Evolutionary conservation across 495 filamentous ascomycete genomes (phyloP).

Genomic region (Penicillium paxilli): DNA sequence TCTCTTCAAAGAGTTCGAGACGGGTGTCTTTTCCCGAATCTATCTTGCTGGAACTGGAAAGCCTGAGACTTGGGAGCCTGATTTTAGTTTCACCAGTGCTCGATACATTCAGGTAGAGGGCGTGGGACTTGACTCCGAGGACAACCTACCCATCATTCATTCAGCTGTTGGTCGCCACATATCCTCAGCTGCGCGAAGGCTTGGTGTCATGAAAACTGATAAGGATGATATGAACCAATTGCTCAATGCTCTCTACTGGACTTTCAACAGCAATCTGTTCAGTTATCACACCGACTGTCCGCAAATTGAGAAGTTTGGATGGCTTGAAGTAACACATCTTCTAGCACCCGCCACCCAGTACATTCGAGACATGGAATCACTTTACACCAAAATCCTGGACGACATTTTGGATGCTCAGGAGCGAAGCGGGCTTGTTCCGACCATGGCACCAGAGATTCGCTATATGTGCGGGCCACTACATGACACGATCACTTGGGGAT

Average conservation of each 20-base stretch:
- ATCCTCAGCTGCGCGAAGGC: slow-evolving; percentile 24
- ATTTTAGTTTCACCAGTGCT: slow-evolving; percentile 32
- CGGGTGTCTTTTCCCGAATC: slow-evolving; percentile 24
- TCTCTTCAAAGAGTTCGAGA: slow-evolving; percentile 31
- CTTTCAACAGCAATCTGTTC: slow-evolving; percentile 29
- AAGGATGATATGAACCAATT: slow-evolving; percentile 27
- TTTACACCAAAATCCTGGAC: slow-evolving; percentile 31
- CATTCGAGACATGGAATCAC: slow-evolving; percentile 28
- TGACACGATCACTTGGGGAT: slow-evolving; percentile 33
- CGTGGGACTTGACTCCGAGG: slow-evolving; percentile 10
- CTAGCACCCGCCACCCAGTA: slow-evolving; percentile 33
- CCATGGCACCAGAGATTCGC: slow-evolving; percentile 30
- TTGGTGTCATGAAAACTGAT: slow-evolving; percentile 27
- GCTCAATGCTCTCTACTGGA: slow-evolving; percentile 27
- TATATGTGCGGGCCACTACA: slow-evolving; percentile 36
- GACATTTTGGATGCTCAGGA: slow-evolving; percentile 31
- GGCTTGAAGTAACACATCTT: slow-evolving; percentile 30
- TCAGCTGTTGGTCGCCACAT: slow-evolving; percentile 25
- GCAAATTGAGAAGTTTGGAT: slow-evolving; percentile 34
- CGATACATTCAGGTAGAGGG: slow-evolving; percentile 31
- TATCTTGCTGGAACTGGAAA: slow-evolving; percentile 22
- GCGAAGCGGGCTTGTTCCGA: slow-evolving; percentile 26
- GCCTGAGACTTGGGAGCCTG: slow-evolving; percentile 26
- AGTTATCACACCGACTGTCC: slow-evolving; percentile 35
- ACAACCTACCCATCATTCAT: slow-evolving; percentile 20